Conservation (phyloP, 2,329 filamentous ascomycete genomes). For the Hypoxylon sp. region DNA sequence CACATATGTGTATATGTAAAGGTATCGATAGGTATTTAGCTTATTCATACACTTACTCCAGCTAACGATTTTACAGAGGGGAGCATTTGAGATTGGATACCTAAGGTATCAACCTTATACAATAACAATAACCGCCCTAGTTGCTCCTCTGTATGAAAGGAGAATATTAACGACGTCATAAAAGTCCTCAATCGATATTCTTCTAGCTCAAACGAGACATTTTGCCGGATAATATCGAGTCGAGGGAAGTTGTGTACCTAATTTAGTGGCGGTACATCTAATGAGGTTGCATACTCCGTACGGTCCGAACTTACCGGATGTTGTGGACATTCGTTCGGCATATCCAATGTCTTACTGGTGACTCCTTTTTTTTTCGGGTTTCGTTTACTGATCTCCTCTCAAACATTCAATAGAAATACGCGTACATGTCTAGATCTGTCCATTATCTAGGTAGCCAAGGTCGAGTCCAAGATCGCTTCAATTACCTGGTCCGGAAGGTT, state of each 20-base stretch:
- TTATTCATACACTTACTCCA: neutral
- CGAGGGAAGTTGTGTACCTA: constrained; percentile 9
- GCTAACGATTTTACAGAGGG: neutral
- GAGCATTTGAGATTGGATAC: neutral
- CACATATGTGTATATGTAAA: neutral
- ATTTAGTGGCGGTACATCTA: constrained; percentile 24
- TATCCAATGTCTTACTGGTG: constrained; percentile 17
- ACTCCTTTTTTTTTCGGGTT: constrained; percentile 2
- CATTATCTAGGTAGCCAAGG: constrained; percentile 8
- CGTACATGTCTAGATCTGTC: constrained; percentile 26
- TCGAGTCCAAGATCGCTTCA: constrained; percentile 27
- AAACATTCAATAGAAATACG: constrained; percentile 7
- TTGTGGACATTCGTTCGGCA: constrained; percentile 18
- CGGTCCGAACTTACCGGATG: constrained; percentile 36
- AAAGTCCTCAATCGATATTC: neutral
- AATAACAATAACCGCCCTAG: neutral
- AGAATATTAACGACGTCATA: neutral
- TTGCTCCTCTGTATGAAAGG: neutral
- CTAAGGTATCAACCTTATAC: neutral
- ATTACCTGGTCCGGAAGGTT: constrained; percentile 36
- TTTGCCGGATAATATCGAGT: constrained; percentile 29
- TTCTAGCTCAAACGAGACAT: constrained; percentile 1
- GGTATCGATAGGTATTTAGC: neutral
- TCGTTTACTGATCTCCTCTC: neutral
- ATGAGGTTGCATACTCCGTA: constrained; percentile 21